Base-by-base conservation (phyloP, 2,329 filamentous ascomycete species). In the Trichoderma oligosporum region DNA sequence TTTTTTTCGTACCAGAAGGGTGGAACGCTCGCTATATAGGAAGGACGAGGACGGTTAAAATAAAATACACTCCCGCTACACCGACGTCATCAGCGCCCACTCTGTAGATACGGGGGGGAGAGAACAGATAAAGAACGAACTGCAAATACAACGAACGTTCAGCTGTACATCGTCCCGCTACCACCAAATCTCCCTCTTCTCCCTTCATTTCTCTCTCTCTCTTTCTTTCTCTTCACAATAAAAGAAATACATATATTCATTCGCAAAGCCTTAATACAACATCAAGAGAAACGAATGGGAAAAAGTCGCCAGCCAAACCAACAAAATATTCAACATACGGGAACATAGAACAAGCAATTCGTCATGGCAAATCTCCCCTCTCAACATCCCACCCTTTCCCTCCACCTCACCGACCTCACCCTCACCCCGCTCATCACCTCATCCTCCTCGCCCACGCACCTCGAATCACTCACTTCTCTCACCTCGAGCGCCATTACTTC, bases 371-470 rank as follows among this genome's bases (percentile, higher is more conserved):
- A 64, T 61, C 70, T 74, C 48, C 78, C 78, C 48, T 72, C 73
- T 8, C 75, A 81, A 63, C 75, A 80, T 68, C 79, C 80, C 33
- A 68, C 72, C 58, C 74, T 83, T 53, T 74, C 78, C 62, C 74
- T 83, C 60, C 80, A 83, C 73, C 77, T 85, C 59, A 76, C 80
- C 62, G 82, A 89, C 62, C 72, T 76, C 59, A 72, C 78, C 59
- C 76, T 82, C 62, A 82, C 79, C 4, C 81, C 82, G 29, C 76
- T 86, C 62, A 76, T 85, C 66, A 80, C 79, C 18, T 82, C 79
- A 25, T 76, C 79, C 57, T 72, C 70, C 52, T 73, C 73, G 20
- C 69, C 70, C 53, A 67, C 70, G 6, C 75, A 77, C 55, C 74
- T 77, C 58, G 73, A 77, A 51, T 74, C 80, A n/a, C 76, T 86